These are phyloP conservation scores for Vitis rupestris DNA, from an alignment of 164 flowering plant species.

Conservation along the genomic window DNA sequence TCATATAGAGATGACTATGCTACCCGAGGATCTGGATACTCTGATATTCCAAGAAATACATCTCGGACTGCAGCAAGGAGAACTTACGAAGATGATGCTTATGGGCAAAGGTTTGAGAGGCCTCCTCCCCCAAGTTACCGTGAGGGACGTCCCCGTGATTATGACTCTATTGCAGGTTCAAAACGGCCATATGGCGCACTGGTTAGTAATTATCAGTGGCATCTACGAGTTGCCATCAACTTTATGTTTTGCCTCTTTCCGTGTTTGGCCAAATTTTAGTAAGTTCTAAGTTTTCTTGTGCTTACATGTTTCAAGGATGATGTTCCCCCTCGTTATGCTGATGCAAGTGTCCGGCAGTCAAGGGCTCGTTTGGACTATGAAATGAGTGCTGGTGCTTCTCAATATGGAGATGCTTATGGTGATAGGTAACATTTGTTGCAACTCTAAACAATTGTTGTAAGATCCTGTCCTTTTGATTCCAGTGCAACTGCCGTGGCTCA, in stretches of 20 bases:
- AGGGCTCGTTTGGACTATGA: conserved; percentile 93
- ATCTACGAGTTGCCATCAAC: background rate
- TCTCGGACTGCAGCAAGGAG: conserved; percentile 65
- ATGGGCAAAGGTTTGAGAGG: conserved; percentile 78
- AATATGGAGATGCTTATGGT: conserved; percentile 73
- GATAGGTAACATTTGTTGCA: conserved; percentile 51
- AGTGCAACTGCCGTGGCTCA: background rate
- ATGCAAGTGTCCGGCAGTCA: conserved; percentile 72
- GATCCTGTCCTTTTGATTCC: background rate
- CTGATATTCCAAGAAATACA: conserved; percentile 56
- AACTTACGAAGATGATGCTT: conserved; percentile 76
- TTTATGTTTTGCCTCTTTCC: background rate
- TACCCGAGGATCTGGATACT: conserved; percentile 63
- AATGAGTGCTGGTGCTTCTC: conserved; percentile 48
- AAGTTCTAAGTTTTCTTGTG: background rate
- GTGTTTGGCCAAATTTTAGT: background rate
- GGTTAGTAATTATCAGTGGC: conserved; percentile 41
- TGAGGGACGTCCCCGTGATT: conserved; percentile 75
- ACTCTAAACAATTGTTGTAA: background rate
- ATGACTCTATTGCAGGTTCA: conserved; percentile 80
- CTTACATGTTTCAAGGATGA: conserved; percentile 54
- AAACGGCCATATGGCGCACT: conserved; percentile 79
- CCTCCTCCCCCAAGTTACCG: conserved; percentile 73
- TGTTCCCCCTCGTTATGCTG: conserved; percentile 82
- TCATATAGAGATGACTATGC: conserved; percentile 76